Conservation (phyloP, 2,329 filamentous ascomycete genomes). For the Talaromyces verruculosus region DNA sequence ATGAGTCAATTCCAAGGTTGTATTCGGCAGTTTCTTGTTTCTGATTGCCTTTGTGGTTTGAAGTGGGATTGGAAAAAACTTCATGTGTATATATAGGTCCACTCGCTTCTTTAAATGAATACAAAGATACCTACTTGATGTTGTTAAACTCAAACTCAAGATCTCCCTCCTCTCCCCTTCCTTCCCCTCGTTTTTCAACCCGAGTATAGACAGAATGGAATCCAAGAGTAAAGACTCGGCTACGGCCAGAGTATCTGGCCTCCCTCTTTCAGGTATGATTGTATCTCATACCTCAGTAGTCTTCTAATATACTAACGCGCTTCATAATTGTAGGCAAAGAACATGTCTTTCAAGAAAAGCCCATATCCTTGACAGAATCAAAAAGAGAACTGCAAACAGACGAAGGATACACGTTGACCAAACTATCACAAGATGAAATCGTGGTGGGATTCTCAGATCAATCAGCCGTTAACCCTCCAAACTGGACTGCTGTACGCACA, state of each 20-base stretch:
- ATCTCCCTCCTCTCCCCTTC: background rate
- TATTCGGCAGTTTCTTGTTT: background rate
- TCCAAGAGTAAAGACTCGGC: background rate
- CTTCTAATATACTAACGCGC: background rate
- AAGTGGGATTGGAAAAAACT: background rate
- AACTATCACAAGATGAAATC: slow-evolving; percentile 26
- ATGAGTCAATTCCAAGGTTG: background rate
- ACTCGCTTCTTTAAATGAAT: background rate
- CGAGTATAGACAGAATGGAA: background rate
- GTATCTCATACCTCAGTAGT: background rate
- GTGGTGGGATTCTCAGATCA: slow-evolving; percentile 31
- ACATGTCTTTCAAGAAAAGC: background rate
- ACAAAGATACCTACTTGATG: background rate
- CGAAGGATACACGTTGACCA: slow-evolving; percentile 26
- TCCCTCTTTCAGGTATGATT: slow-evolving; percentile 24
- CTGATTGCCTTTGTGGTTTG: background rate
- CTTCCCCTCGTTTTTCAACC: background rate
- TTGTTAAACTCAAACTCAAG: background rate
- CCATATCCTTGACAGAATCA: background rate
- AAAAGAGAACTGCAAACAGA: slow-evolving; percentile 9
- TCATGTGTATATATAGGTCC: background rate
- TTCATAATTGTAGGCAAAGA: background rate
- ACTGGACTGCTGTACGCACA: slow-evolving; percentile 30
- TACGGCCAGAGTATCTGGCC: background rate
- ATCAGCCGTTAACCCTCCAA: slow-evolving; percentile 29